Percentiles rank a stretch among this genome's conserved stretches.
Evolutionary conservation across 495 filamentous ascomycete species (phyloP).

Genomic region (Penicillium maclennaniae): DNA sequence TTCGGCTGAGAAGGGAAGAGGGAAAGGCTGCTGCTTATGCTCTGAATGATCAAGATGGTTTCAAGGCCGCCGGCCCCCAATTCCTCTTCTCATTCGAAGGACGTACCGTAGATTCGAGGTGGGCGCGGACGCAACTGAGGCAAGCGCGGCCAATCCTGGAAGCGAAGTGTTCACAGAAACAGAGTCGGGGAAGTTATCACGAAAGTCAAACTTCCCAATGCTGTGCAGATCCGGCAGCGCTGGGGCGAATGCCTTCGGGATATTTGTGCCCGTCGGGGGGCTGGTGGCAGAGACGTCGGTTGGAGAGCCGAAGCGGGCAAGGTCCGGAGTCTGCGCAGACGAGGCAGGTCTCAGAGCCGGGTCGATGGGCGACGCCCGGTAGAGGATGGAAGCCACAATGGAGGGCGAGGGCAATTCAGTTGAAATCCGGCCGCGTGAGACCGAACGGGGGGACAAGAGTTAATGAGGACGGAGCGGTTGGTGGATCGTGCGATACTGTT

Average conservation of each 20-base stretch:
- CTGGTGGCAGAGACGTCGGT: constrained; percentile 15
- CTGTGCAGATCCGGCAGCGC: constrained; percentile 20
- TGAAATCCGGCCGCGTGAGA: constrained; percentile 36
- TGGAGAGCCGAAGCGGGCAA: constrained; percentile 29
- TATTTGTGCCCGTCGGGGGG: constrained; percentile 18
- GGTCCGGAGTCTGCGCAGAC: constrained; percentile 38
- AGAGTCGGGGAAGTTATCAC: constrained; percentile 17
- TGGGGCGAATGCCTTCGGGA: constrained; percentile 15
- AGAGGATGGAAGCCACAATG: constrained; percentile 50
- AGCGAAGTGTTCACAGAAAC: constrained; percentile 27
- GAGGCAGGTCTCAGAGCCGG: constrained; percentile 46
- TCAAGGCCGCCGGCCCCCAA: background rate
- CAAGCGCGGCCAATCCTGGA: constrained; percentile 51
- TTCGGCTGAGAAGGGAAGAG: background rate
- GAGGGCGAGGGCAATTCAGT: constrained; percentile 34
- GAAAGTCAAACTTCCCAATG: constrained; percentile 22
- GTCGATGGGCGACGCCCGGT: constrained; percentile 57
- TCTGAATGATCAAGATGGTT: background rate
- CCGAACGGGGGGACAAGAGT: constrained; percentile 25
- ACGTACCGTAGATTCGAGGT: constrained; percentile 67
- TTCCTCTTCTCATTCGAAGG: background rate
- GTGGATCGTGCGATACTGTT: background rate
- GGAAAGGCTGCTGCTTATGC: background rate
- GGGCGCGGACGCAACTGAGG: constrained; percentile 56
- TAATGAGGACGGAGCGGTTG: background rate